phyloP scores from a whole-genome alignment of 306 rosid genomes.

The Acmispon strigosus region DNA sequence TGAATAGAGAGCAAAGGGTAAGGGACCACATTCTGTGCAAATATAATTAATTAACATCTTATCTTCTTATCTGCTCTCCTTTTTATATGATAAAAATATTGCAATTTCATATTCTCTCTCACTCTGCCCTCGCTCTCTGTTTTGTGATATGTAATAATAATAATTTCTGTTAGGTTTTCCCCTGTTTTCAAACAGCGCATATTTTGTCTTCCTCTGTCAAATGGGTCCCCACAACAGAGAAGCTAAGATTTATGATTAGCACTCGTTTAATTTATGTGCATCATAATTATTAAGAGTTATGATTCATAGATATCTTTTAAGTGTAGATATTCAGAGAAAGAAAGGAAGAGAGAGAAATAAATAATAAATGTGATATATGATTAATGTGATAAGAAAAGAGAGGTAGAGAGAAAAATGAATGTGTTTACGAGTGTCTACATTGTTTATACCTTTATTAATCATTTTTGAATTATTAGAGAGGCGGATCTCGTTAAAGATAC shows the following conservation, averaged over 20 bases:
- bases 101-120: neutral
- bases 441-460: no score
- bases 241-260: slow-evolving; percentile 6
- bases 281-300: no score
- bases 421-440: no score
- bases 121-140: neutral
- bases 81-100: neutral
- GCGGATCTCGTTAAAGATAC: neutral
- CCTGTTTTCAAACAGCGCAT: neutral
- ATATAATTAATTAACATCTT: slow-evolving; percentile 27
- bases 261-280: neutral
- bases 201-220: slow-evolving; percentile 17
- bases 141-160: neutral
- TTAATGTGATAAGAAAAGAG: no score
- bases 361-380: no score
- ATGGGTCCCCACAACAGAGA: slow-evolving; percentile 29
- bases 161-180: neutral
- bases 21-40: slow-evolving; percentile 45
- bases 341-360: no score
- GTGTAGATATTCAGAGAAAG: no score
- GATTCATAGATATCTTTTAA: no score
- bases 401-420: no score
- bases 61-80: slow-evolving; percentile 37
- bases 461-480: neutral
- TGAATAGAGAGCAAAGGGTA: neutral